Evolutionary conservation across 129 eudicot species (phyloP), one percentile per base, ranked within the genome.

Genomic region (Centaurea solstitialis): DNA sequence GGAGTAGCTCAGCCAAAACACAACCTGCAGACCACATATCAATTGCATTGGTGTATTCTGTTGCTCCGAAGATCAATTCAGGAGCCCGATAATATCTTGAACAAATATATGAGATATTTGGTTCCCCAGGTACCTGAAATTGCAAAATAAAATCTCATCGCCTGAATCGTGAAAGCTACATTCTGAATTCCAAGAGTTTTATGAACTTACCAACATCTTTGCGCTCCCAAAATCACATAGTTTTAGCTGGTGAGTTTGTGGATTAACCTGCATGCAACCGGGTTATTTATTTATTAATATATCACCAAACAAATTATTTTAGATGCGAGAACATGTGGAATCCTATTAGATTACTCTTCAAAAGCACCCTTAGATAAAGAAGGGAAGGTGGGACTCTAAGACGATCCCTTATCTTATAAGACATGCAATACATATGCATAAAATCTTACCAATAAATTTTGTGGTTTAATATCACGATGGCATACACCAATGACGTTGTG

Each of bases 1-100:
- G 80, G 59, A 96, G 97, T 73, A 93, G 87, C 83, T 96, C 99
- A 2, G 98, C 98, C 91, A 96, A 79, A 70, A 96, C 99, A 85
- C 99, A 93, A 68, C 99, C 99, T 57, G 84, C 97, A 53, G 99
- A 96, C 99, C 99, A 96, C 92, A 93, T 96, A 84, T 96, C 99
- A 75, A 96, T 96, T 17, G 99, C 99, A 71, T 90, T 91, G 24
- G 99, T 96, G 78, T 96, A 96, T 83, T 96, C 99, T 68, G 98
- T 91, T 62, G 98, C 99, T 75, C 99, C 99, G 77, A 96, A 95
- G 18, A 95, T 95, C 87, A 95, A 80, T 78, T 95, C 98, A 1
- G 99, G 98, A 66, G 98, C 99, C 68, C 99, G 80, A 79, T 95
- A 95, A 91, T 95, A 95, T 81, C 99, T 87, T 21, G 99, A 95